Base-by-base conservation (phyloP, 2,329 filamentous ascomycete species). In the Ascocoryne sarcoides region DNA sequence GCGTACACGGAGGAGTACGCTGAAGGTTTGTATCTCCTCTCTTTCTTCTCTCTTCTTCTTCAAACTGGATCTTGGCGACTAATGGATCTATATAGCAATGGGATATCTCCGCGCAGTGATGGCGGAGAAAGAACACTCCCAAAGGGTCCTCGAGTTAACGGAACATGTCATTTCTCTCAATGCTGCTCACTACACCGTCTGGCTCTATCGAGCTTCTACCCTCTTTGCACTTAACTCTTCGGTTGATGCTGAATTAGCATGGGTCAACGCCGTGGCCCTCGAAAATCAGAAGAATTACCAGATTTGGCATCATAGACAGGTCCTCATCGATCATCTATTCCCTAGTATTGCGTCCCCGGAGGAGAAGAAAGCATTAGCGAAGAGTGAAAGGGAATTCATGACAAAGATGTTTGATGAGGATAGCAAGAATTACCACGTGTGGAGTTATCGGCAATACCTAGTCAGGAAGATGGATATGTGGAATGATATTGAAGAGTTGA, bases 381-480 rank as follows among this genome's bases (percentile, higher is more conserved):
- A 69, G 3, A 75, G 74, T 3, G 92, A 98, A 65, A 69, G 73
- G 15, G 70, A 70, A 10, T 96, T 96, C 61, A 74, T 95, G 44
- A 73, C 71, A 44, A 64, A 71, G 34, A 96, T 98, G 75, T 80
- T 98, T 40, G 74, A 72, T 30, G 73, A 84, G 53, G 92, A 98
- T 60, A 77, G 83, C 36, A 98, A 98, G 67, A 98, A 98, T 68
- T 96, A 98, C 62, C 92, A 98, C 60, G 92, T 96, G 35, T 98
- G 92, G 92, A 87, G 82, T 40, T 98, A 96, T 66, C 75, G 92
- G 43, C 87, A 95, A 60, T 79, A 75, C 57, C 62, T 81, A 15
- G 74, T 79, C 30, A 65, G 66, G 37, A 77, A 76, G 57, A 63
- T 83, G 70, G 81, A 78, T 60, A 82, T 66, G 69, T 95, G 62